These are phyloP conservation scores for Penicillium hesseltinei DNA, from an alignment of 2,329 filamentous ascomycete species.

Conservation along the genomic window DNA sequence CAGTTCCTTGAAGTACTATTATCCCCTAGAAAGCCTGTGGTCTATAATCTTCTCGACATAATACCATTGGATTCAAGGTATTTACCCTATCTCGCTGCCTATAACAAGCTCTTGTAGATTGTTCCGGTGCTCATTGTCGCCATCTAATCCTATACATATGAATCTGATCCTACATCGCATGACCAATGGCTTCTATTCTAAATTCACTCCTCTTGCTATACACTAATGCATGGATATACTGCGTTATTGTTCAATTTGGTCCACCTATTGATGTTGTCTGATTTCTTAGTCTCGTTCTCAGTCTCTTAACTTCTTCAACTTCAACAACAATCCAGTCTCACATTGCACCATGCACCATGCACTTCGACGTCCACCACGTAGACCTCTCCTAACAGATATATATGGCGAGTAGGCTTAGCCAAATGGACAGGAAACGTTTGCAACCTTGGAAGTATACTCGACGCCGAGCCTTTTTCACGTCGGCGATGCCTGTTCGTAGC, in stretches of 20 bases:
- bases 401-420: background rate
- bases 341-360: too few species aligned
- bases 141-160: too few species aligned
- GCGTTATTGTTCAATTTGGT: too few species aligned
- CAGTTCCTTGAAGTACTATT: too few species aligned
- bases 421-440: background rate
- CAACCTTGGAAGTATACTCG: background rate
- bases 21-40: too few species aligned
- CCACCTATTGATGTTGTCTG: too few species aligned
- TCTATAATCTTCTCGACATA: background rate
- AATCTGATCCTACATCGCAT: too few species aligned
- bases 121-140: background rate
- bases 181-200: background rate
- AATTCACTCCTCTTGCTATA: background rate
- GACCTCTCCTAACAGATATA: too few species aligned
- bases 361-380: too few species aligned
- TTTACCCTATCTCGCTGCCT: background rate
- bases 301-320: too few species aligned
- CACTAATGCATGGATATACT: background rate
- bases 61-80: background rate
- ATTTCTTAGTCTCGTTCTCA: too few species aligned
- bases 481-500: background rate
- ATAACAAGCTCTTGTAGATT: background rate
- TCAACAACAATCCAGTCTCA: too few species aligned
- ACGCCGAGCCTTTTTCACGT: background rate